Evolutionary conservation across 352 stramenopile species (phyloP).

Genomic region (Pythium angustatum): DNA sequence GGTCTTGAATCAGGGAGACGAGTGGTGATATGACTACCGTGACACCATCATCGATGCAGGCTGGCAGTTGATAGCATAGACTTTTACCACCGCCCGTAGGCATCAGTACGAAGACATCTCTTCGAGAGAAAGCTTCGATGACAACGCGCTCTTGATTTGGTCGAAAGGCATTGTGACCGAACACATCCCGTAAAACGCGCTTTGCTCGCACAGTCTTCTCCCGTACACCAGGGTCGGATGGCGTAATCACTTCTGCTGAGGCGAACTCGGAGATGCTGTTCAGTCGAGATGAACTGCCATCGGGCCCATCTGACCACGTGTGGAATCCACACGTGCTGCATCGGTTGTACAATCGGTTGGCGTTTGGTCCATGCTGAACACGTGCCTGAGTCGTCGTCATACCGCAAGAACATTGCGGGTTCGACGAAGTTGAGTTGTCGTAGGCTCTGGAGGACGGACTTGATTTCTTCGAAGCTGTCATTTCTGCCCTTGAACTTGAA

Average conservation of each 20-base stretch:
- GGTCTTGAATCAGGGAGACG: conserved; percentile 99
- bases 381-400: conserved; percentile 53
- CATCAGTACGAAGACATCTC: conserved; percentile 99
- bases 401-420: conserved; percentile 59
- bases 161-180: conserved; percentile 96
- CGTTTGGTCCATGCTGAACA: conserved; percentile 73
- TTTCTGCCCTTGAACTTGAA: not conserved
- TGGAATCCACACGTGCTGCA: conserved; percentile 78
- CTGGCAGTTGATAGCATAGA: conserved; percentile 97
- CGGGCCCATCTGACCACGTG: conserved; percentile 56
- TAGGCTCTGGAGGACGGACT: not conserved
- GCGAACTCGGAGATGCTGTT: conserved; percentile 14
- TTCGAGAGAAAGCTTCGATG: conserved; percentile 87
- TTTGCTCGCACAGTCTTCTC: conserved; percentile 75
- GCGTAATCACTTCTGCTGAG: conserved; percentile 10
- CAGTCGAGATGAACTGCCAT: not conserved
- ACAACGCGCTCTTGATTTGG: conserved; percentile 95
- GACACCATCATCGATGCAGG: conserved; percentile 89
- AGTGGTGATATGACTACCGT: conserved; percentile 98
- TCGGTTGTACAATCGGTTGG: conserved; percentile 64
- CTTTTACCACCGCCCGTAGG: conserved; percentile 98
- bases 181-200: conserved; percentile 84
- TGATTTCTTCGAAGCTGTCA: not conserved
- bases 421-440: conserved; percentile 11
- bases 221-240: conserved; percentile 46